phyloP scores from a whole-genome alignment of 2,329 filamentous ascomycete genomes.

The Cordyceps cateniannulata region DNA sequence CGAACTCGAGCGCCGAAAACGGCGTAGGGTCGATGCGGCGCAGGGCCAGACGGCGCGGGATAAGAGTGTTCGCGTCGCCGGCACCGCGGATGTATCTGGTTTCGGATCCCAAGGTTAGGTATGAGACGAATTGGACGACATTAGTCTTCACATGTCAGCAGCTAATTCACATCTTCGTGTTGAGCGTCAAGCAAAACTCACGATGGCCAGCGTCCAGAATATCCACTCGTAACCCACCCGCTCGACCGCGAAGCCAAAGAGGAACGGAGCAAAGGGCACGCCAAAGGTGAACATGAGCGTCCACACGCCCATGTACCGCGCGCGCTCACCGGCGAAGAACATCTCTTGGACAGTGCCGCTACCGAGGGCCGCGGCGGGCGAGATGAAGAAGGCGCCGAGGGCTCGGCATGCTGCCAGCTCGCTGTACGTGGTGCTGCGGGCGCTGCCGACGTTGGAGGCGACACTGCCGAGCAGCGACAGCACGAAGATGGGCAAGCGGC shows the following conservation, averaged over 20 bases:
- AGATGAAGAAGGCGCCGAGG: slow-evolving; percentile 4
- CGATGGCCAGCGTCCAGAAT: slow-evolving; percentile 6
- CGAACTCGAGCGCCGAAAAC: neutral
- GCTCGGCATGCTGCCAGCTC: slow-evolving; percentile 3
- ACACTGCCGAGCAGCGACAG: neutral
- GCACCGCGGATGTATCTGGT: neutral
- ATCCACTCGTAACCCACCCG: slow-evolving; percentile 2
- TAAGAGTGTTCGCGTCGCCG: neutral
- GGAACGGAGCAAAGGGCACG: slow-evolving; percentile 1
- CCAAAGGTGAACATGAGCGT: slow-evolving; percentile 5
- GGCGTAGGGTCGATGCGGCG: slow-evolving; percentile 4
- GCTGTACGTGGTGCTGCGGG: neutral
- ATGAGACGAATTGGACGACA: neutral
- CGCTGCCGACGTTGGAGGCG: neutral
- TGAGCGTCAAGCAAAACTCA: neutral
- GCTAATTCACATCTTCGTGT: no score
- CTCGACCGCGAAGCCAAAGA: slow-evolving; percentile 2
- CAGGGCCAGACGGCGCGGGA: neutral
- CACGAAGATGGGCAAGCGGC: neutral
- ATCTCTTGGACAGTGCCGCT: slow-evolving; percentile 6
- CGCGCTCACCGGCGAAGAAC: slow-evolving; percentile 2
- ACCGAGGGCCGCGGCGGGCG: slow-evolving; percentile 1
- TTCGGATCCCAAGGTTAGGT: neutral
- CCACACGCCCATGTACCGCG: slow-evolving; percentile 5
- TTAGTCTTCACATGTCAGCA: neutral